Base-by-base conservation (phyloP, 2,329 filamentous ascomycete genomes). In the Cordyceps fumosorosea region DNA sequence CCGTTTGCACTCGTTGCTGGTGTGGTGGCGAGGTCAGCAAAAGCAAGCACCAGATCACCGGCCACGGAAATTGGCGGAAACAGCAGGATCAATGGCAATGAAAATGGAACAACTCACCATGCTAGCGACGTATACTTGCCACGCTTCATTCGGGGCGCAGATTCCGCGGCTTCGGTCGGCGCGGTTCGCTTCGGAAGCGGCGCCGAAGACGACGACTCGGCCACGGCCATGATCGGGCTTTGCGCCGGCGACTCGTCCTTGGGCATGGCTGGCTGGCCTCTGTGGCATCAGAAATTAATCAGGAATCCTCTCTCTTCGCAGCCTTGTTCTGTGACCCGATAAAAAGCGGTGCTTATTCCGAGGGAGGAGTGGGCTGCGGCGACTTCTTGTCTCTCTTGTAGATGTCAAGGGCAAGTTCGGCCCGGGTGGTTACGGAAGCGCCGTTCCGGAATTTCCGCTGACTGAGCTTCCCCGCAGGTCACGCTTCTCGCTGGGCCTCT, bases 1-100 rank as follows among this genome's bases (percentile, higher is more conserved):
- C 45, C 73, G 75, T 62, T 77, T 77, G 64, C 76, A 78, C 24
- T 77, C 74, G 56, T 77, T 71, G 32, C 73, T 72, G 37, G 11
- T 22, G 16, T 16, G 12, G 20, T 24, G 20, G 16, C 18, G 26
- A 40, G 5, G 20, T 29, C 51, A 54, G 20, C 37, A 44, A 14
- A 34, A 18, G 22, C 18, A 52, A 16, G 16, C 12, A 34, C 14
- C 26, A n/a, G 40, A 44, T 37, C 42, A 44, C 5, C 42, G n/a
- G n/a, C 14, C 5, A 37, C 32, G 29, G 51, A 37, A 29, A 32
- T 11, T 45, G 37, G 24, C 40, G 24, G 51, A 54, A 54, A 40
- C 2, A 48, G 26, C 47, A 5, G 20, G 3, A 47, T 20, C 10
- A 26, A 37, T 8, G n/a, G n/a, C 3, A 24, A 18, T 6, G 40